Evolutionary conservation across 495 filamentous ascomycete species (phyloP), one percentile per base, ranked within the genome.

Genomic region (Aspergillus wentii): DNA sequence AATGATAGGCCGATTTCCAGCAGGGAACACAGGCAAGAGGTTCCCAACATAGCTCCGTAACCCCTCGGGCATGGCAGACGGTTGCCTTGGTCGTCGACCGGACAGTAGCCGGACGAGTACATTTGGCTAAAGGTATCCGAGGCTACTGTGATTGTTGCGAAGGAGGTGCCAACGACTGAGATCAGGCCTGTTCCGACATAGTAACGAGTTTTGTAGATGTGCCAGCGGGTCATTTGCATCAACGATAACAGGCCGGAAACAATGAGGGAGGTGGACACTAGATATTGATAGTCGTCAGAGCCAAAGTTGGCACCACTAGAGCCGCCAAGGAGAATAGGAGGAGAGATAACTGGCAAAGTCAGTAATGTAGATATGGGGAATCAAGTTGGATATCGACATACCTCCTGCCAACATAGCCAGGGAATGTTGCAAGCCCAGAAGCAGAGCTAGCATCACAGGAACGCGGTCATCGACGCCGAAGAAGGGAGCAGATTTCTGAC

Each of bases 231-330:
- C 62, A 95, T 92, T 53, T 95, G 88, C 16, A 95, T 68, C 11
- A 75, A 70, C 7, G 85, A 88, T 17, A 94, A 68, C 17, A 91
- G 65, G 13, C 90, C 90, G 17, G 80, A 88, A 17, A 91, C 85
- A 40, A 96, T 92, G 51, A 95, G 64, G 0, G 88, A 86, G 4
- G 88, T 90, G 2, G 88, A 94, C 7, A 96, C 89, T 7, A 96
- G 75, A 56, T 96, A 91, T 57, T 87, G 82, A 20, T 79, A 76
- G 8, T 75, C 51, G 0, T 71, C 74, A 3, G 64, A 41, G 5
- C 53, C 57, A 13, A 94, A 68, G 49, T 88, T 85, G 43, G 80
- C 89, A 8, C 82, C 81, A 17, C 50, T 61, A 13, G 75, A 58
- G 13, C 80, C 76, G 11, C 75, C 64, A 38, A 95, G 74, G 44